Conservation (phyloP, 2,329 filamentous ascomycete genomes). For the Magnaporthales sp. region DNA sequence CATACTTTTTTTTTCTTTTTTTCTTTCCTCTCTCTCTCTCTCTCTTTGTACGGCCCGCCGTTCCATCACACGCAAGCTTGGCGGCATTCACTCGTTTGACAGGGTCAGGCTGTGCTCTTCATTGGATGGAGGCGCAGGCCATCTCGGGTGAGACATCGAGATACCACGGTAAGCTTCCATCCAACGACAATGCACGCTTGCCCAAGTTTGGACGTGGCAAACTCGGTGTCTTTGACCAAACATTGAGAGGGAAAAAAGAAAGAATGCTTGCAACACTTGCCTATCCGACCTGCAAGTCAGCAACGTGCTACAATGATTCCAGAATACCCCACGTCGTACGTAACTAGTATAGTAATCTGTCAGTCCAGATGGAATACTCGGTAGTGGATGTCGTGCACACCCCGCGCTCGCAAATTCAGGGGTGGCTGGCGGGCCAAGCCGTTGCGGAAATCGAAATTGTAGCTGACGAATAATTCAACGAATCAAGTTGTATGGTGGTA, state of each 20-base stretch:
- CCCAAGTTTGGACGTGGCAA: background rate
- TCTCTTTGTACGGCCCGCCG: background rate
- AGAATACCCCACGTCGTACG: background rate
- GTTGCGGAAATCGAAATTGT: background rate
- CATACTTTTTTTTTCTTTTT: background rate
- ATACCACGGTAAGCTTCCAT: background rate
- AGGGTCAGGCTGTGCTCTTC: background rate
- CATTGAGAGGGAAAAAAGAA: background rate
- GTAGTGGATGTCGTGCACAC: background rate
- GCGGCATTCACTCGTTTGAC: background rate
- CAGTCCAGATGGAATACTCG: background rate
- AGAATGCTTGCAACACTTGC: background rate
- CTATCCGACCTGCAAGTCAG: background rate
- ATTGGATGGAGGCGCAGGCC: background rate
- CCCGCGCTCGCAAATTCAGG: background rate
- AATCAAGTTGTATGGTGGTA: background rate
- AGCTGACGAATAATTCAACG: too few species aligned
- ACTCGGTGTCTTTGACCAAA: background rate
- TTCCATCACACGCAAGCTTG: background rate
- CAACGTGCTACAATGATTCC: too few species aligned
- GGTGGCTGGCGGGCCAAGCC: background rate
- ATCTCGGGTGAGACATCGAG: background rate
- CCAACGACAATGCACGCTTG: too few species aligned
- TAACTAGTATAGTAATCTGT: background rate
- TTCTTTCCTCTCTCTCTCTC: background rate